A percentile compares a stretch with the other conserved stretches of the same genome.
These are phyloP conservation scores for Cyberlindnera bimundalis DNA, from an alignment of 805 yeast genomes.

Conservation along the genomic window DNA sequence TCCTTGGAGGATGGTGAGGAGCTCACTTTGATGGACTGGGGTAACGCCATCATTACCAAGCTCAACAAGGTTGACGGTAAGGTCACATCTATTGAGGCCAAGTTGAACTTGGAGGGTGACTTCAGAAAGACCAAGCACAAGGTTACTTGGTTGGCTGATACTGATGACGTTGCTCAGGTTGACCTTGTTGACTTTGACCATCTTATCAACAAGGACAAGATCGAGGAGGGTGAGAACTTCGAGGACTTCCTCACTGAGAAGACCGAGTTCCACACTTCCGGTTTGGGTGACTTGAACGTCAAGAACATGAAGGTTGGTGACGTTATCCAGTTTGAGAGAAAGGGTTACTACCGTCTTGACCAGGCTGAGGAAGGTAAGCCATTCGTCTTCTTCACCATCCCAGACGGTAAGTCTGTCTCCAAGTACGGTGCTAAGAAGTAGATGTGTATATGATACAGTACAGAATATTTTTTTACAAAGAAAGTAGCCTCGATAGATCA, in stretches of 20 bases:
- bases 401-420: slow-evolving; percentile 87
- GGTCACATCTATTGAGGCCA: slow-evolving; percentile 67
- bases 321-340: slow-evolving; percentile 92
- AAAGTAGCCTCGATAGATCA: too few relatives aligned
- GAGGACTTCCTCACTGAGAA: slow-evolving; percentile 87
- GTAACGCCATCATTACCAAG: slow-evolving; percentile 78
- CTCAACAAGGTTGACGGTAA: slow-evolving; percentile 58
- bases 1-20: slow-evolving; percentile 83
- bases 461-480: too few relatives aligned
- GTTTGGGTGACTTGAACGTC: slow-evolving; percentile 78
- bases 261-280: slow-evolving; percentile 79
- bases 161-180: slow-evolving; percentile 65
- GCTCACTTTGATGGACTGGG: slow-evolving; percentile 99
- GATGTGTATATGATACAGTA: too few relatives aligned
- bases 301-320: slow-evolving; percentile 78
- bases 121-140: slow-evolving; percentile 95
- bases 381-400: slow-evolving; percentile 85
- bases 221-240: slow-evolving; percentile 91
- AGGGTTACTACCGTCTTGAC: slow-evolving; percentile 91
- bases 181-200: slow-evolving; percentile 92
- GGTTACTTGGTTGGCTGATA: slow-evolving; percentile 89
- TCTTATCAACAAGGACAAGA: slow-evolving; percentile 88
- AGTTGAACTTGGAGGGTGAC: slow-evolving; percentile 89
- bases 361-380: slow-evolving; percentile 53
- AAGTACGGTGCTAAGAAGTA: slow-evolving; percentile 49